phyloP scores from a whole-genome alignment of 179 eudicot genomes.

The Drosera spatulata region DNA sequence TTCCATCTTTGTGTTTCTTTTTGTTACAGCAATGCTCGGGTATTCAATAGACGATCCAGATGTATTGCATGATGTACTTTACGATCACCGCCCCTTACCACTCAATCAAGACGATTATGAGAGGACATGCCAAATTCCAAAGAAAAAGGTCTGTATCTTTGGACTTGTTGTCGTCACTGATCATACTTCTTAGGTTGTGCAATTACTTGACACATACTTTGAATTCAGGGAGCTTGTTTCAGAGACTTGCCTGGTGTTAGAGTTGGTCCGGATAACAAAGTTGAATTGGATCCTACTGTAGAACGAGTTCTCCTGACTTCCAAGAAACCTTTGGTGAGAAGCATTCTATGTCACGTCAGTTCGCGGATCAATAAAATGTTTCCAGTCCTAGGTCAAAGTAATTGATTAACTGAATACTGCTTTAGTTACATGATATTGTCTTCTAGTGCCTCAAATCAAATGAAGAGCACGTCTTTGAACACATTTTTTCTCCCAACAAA shows the following conservation, averaged over 20 bases:
- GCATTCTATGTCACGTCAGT: background rate
- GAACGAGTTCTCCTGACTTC: slow-evolving; percentile 30
- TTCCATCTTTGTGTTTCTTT: background rate
- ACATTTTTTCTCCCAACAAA: too few species aligned
- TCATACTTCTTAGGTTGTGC: background rate
- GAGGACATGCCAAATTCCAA: slow-evolving; percentile 61
- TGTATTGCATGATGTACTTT: slow-evolving; percentile 11
- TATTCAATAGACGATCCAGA: slow-evolving; percentile 5
- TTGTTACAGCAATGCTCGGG: slow-evolving; percentile 1
- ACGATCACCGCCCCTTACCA: slow-evolving; percentile 59
- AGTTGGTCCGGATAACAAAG: slow-evolving; percentile 50
- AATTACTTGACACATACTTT: too few species aligned
- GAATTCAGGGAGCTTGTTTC: slow-evolving; percentile 65
- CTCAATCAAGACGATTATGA: slow-evolving; percentile 56
- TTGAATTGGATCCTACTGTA: slow-evolving; percentile 53
- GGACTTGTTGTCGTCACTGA: background rate
- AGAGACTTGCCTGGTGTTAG: slow-evolving; percentile 62
- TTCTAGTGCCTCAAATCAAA: too few species aligned
- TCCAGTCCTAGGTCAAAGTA: too few species aligned
- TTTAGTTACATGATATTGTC: too few species aligned
- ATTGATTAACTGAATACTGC: too few species aligned
- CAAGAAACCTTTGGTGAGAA: slow-evolving; percentile 17
- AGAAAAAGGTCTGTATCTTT: slow-evolving; percentile 39
- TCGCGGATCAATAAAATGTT: background rate
- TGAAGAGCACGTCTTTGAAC: too few species aligned